phyloP scores from a whole-genome alignment of 352 stramenopile species.

The Pythium aquatile region DNA sequence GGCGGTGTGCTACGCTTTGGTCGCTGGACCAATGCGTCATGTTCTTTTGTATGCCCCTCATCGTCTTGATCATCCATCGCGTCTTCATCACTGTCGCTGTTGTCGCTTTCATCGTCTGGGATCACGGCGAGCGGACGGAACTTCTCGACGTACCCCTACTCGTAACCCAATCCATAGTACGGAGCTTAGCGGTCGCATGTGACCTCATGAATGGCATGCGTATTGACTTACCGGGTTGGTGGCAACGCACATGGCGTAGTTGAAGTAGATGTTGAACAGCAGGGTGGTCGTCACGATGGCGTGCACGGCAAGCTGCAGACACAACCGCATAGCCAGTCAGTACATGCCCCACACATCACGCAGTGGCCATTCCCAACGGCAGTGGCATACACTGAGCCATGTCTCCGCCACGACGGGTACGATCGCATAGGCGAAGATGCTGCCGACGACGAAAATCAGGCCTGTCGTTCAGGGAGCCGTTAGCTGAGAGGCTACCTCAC shows the following conservation, averaged over 20 bases:
- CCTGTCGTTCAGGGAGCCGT: conserved; percentile 3
- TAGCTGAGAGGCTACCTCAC: too few relatives aligned
- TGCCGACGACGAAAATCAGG: conserved; percentile 27
- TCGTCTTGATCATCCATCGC: conserved; percentile 23
- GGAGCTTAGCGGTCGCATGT: not conserved
- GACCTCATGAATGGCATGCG: not conserved
- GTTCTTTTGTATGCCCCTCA: conserved; percentile 8
- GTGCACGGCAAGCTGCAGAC: conserved; percentile 10
- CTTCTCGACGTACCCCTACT: conserved; percentile 20
- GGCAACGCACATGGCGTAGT: conserved; percentile 39
- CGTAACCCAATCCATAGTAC: not conserved
- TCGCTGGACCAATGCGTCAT: conserved; percentile 20
- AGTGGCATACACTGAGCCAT: not conserved
- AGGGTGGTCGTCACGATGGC: conserved; percentile 10
- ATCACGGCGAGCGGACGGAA: not conserved
- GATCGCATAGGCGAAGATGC: conserved; percentile 31
- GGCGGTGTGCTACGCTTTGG: not conserved
- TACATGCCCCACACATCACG: not conserved
- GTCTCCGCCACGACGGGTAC: conserved; percentile 25
- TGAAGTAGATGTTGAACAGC: conserved; percentile 40
- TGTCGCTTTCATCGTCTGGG: not conserved
- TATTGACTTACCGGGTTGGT: conserved; percentile 31
- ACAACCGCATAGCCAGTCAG: not conserved
- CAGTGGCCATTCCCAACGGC: too few relatives aligned
- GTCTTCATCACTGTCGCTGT: conserved; percentile 18